Conservation (phyloP, 2,329 filamentous ascomycete species). For the Exserohilum rostratum region DNA sequence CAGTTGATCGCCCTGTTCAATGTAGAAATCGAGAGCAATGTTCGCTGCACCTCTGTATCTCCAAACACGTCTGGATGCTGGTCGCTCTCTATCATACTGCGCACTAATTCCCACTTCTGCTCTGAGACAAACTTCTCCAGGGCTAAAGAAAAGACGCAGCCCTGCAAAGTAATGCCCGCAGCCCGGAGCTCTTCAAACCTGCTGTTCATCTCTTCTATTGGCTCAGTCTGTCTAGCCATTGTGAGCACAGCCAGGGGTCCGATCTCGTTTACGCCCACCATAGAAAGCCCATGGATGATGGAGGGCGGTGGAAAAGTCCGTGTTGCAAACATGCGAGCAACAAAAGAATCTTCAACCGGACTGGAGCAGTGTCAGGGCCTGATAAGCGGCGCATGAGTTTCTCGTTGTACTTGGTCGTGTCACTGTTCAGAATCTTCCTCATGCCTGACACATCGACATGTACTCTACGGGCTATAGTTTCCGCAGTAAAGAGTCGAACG, state of each 20-base stretch:
- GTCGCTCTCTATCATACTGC: slow-evolving; percentile 62
- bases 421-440: slow-evolving; percentile 9
- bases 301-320: slow-evolving; percentile 74
- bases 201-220: slow-evolving; percentile 60
- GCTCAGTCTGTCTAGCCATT: slow-evolving; percentile 70
- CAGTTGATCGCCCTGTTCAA: slow-evolving; percentile 57
- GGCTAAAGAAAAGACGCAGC: slow-evolving; percentile 69
- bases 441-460: slow-evolving; percentile 8
- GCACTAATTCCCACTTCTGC: slow-evolving; percentile 60
- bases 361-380: slow-evolving; percentile 53
- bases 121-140: slow-evolving; percentile 68
- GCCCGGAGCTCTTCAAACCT: slow-evolving; percentile 67
- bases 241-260: slow-evolving; percentile 79
- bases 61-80: slow-evolving; percentile 70
- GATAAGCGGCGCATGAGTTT: slow-evolving; percentile 43
- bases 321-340: slow-evolving; percentile 82
- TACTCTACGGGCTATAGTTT: slow-evolving; percentile 22
- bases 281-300: slow-evolving; percentile 70
- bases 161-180: slow-evolving; percentile 66
- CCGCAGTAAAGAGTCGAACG: slow-evolving; percentile 37
- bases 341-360: slow-evolving; percentile 65
- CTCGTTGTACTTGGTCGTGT: slow-evolving; percentile 30
- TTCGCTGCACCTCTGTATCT: slow-evolving; percentile 60
- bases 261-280: slow-evolving; percentile 73
- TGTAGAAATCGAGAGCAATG: slow-evolving; percentile 61